Percentiles rank a stretch among this genome's conserved stretches.
Evolutionary conservation across 2,329 filamentous ascomycete genomes (phyloP).

Genomic region (Tolypocladium cylindrosporum): DNA sequence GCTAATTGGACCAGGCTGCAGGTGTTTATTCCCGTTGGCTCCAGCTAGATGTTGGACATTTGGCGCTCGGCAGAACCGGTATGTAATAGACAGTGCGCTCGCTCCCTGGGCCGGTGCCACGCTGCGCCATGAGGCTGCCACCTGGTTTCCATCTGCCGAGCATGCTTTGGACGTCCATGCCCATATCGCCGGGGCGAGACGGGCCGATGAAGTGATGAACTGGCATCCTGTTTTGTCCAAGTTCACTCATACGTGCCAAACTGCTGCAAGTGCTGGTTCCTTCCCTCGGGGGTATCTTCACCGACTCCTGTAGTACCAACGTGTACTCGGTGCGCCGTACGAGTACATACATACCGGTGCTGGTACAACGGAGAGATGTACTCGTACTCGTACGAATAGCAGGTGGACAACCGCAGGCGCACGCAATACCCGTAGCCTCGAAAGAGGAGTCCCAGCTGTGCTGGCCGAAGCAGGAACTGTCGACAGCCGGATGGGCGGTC

Average conservation of each 20-base stretch:
- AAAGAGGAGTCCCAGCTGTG: background rate
- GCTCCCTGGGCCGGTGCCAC: background rate
- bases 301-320: background rate
- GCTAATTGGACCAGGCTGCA: background rate
- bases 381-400: background rate
- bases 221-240: too few relatives aligned
- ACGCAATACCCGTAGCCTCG: too few relatives aligned
- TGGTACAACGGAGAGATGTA: background rate
- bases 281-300: background rate
- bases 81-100: too few relatives aligned
- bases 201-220: background rate
- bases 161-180: background rate
- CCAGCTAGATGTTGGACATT: background rate
- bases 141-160: background rate
- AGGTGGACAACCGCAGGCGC: background rate
- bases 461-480: background rate
- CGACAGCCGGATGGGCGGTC: background rate
- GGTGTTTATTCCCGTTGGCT: background rate
- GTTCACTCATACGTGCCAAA: background rate
- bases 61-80: background rate
- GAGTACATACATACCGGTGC: too few relatives aligned
- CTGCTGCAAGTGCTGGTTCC: background rate
- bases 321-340: background rate
- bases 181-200: background rate
- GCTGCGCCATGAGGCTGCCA: background rate